Base-by-base conservation (phyloP, 2,329 filamentous ascomycete species). In the Pezizomycotina sp. region DNA sequence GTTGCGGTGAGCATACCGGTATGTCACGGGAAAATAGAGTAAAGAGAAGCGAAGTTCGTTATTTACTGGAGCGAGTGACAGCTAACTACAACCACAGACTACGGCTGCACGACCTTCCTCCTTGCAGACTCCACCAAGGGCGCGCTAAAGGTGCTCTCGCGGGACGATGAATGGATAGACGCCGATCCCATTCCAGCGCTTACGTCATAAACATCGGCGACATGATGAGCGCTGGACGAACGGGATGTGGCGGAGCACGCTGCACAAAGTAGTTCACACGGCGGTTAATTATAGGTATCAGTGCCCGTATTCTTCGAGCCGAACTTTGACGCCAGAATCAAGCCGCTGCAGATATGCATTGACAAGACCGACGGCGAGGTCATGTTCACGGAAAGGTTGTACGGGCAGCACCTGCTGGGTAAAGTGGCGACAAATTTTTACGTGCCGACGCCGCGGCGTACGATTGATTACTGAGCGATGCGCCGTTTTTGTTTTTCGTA, bases 231-330 rank as follows among this genome's bases (percentile, higher is more conserved):
- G 58, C 8, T 47, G 50, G 49, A 53, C 48, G 18, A 53, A 52
- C 27, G 50, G 51, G 24, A 19, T 52, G 26, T 52, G 49, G 39
- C 42, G 37, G 41, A 51, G 49, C 31, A 64, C 62, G 1, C 45
- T 55, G 21, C 62, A 65, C 50, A 50, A 62, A 4, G 62, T 65
- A 6, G 53, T 65, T 3, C 62, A 65, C 45, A 43, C 50, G 2
- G 55, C 54, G 1, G 49, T 50, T 6, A 52, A 47, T 5, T 61
- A 57, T 29, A 51, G 62, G 31, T 43, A 24, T 48, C 43, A 6
- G 60, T 64, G 19, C 62, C 63, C 4, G 65, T 65, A 38, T 65
- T 65, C 51, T 65, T 61, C 43, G 60, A 64, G 47, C 60, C 60
- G 34, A 52, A 59, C 41, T 62, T 59, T 35, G 55, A 60, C 24